Evolutionary conservation across 257 asterid genomes (phyloP).

Genomic region (Hygrophila difformis): DNA sequence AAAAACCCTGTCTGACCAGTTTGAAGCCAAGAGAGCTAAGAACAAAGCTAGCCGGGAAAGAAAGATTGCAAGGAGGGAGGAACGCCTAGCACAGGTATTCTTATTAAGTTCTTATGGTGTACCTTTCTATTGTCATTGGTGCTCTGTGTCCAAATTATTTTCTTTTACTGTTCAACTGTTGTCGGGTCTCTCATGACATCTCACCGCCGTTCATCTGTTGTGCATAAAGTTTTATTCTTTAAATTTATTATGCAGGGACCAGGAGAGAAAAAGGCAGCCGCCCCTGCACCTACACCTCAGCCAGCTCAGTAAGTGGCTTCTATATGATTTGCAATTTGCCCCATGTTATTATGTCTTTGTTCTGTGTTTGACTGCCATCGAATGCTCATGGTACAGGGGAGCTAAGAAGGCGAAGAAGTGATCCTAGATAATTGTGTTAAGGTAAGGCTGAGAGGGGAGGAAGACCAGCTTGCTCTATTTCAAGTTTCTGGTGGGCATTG

Average conservation of each 20-base stretch:
- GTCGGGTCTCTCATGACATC: too few species aligned
- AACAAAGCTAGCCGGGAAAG: conserved; percentile 97
- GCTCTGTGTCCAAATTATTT: not conserved
- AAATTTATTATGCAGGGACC: conserved; percentile 46
- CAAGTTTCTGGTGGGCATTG: not conserved
- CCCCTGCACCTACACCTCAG: conserved; percentile 46
- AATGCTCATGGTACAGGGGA: conserved; percentile 31
- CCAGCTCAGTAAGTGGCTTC: conserved; percentile 45
- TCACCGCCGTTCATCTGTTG: too few species aligned
- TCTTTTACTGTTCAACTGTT: not conserved
- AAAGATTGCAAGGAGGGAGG: conserved; percentile 84
- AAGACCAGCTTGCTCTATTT: not conserved
- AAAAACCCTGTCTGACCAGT: conserved; percentile 86
- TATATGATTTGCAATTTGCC: not conserved
- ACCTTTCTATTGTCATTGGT: not conserved
- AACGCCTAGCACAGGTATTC: conserved; percentile 72
- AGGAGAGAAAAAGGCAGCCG: conserved; percentile 37
- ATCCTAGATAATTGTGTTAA: conserved; percentile 3
- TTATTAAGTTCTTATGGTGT: not conserved
- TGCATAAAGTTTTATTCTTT: too few species aligned
- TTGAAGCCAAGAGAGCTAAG: conserved; percentile 95
- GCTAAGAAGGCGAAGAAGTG: conserved; percentile 79
- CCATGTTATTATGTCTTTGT: not conserved
- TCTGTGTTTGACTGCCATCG: not conserved
- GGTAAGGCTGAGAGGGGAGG: too few species aligned